Conservation (phyloP, 1,284 basidiomycete genomes). For the Ustilago curta region DNA sequence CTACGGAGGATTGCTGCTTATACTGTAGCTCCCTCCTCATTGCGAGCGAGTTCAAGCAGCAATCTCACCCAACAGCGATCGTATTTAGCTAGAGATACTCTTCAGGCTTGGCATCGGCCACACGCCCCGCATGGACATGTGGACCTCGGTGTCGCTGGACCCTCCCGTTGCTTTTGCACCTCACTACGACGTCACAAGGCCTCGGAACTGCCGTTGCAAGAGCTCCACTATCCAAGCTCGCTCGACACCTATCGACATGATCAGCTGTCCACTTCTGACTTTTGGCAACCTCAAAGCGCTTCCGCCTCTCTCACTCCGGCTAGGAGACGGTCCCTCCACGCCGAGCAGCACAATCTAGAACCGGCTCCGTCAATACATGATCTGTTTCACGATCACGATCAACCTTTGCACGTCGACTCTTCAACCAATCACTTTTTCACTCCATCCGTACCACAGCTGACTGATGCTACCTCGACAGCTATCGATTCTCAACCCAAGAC, state of each 20-base stretch:
- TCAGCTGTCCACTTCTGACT: constrained; percentile 4
- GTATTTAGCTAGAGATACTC: background rate
- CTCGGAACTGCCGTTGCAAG: constrained; percentile 34
- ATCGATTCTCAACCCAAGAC: background rate
- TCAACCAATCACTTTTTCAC: constrained; percentile 37
- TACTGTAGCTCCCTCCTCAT: background rate
- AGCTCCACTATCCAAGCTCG: constrained; percentile 19
- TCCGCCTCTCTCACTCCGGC: background rate
- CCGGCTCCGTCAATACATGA: constrained; percentile 6
- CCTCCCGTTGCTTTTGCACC: constrained; percentile 47
- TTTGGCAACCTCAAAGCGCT: constrained; percentile 17
- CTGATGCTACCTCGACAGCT: background rate
- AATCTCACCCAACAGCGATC: background rate
- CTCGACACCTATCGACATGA: constrained; percentile 26
- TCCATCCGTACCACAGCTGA: constrained; percentile 7
- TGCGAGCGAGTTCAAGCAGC: constrained; percentile 15
- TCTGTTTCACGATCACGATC: background rate
- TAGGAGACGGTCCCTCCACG: background rate
- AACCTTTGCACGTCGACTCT: background rate
- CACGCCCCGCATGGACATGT: constrained; percentile 37
- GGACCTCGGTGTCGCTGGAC: constrained; percentile 27
- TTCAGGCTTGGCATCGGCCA: background rate
- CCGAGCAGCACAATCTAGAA: background rate
- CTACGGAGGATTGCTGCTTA: background rate
- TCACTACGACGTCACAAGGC: constrained; percentile 21